Base-by-base conservation (phyloP, 805 yeast species). In the Saturnispora silvae region DNA sequence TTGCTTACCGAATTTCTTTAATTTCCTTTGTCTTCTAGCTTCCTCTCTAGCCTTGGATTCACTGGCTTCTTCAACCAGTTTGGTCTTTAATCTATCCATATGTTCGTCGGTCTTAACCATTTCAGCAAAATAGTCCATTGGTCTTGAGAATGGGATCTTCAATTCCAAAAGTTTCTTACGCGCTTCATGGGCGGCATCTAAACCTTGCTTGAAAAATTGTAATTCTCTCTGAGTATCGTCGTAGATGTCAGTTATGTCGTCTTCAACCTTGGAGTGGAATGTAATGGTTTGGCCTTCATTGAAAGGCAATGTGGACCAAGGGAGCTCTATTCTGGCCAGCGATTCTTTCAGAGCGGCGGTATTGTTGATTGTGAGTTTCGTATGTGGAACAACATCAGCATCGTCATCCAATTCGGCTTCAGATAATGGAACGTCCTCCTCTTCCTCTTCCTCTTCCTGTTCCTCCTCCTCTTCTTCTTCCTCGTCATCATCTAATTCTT, bases 21-120 rank as follows among this genome's bases (percentile, higher is more conserved):
- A 73, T 45, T 81, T 79, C 63, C 98, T 77, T 67, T 89, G 97
- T 61, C 81, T 81, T 67, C 83, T 82, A 22, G 96, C 95, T 37
- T 86, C 96, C 61, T 83, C 89, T 38, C 86, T 70, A 1, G 95
- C 95, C 61, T 81, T 82, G 75, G 84, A 84, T 57, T 80, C 81
- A 5, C 69, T 62, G 29, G 73, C 76, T 57, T 85, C 96, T 45
- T 75, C 70, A 31, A 86, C 68, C 49, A 89, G 69, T 61, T 83
- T 85, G 52, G 67, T 64, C 68, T 84, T 86, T 54, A 92, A 71
- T 61, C 76, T 83, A 54, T 85, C 96, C 98, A 92, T 92, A 61
- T 92, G 99, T 59, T 85, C 96, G 60, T 92, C 98, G 38, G 87
- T 79, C 65, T 92, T 92, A 42, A 86, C 83, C 98, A 92, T 92